phyloP scores from a whole-genome alignment of 2,329 filamentous ascomycete genomes.

The Aschersonia sp. region DNA sequence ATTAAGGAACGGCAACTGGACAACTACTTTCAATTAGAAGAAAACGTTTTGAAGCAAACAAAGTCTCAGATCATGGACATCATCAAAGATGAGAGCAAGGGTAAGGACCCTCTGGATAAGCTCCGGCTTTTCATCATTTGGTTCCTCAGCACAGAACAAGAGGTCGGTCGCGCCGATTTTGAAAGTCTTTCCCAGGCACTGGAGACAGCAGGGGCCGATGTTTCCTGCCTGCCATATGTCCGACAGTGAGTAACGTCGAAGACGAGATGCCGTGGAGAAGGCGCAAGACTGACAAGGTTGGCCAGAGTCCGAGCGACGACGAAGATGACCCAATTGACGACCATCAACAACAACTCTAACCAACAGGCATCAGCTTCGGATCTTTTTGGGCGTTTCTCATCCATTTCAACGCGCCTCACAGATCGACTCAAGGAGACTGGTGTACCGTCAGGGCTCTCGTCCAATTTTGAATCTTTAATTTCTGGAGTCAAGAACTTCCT shows the following conservation, averaged over 20 bases:
- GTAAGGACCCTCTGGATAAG: slow-evolving; percentile 75
- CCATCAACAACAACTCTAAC: slow-evolving; percentile 55
- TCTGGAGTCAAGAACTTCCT: slow-evolving; percentile 96
- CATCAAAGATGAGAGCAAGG: slow-evolving; percentile 68
- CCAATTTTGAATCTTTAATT: slow-evolving; percentile 87
- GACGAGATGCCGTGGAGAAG: neutral
- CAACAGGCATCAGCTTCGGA: slow-evolving; percentile 52
- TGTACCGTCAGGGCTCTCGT: slow-evolving; percentile 52
- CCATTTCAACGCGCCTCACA: slow-evolving; percentile 80
- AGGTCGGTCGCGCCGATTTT: slow-evolving; percentile 70
- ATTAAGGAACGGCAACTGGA: slow-evolving; percentile 94
- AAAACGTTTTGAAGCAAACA: slow-evolving; percentile 80
- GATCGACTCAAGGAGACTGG: slow-evolving; percentile 85
- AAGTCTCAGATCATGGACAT: slow-evolving; percentile 81
- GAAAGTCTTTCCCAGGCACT: slow-evolving; percentile 77
- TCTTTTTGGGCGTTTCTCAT: slow-evolving; percentile 85
- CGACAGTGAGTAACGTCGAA: slow-evolving; percentile 47
- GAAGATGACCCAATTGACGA: slow-evolving; percentile 95
- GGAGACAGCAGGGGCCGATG: slow-evolving; percentile 59
- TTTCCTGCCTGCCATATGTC: slow-evolving; percentile 69
- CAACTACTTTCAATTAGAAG: slow-evolving; percentile 91
- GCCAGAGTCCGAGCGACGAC: slow-evolving; percentile 76
- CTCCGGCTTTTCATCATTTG: slow-evolving; percentile 92
- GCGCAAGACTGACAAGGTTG: neutral
- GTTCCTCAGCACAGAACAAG: slow-evolving; percentile 87